Evolutionary conservation across 2,329 filamentous ascomycete genomes (phyloP), one percentile per base, ranked within the genome.

Genomic region (Cladosporium sp.): DNA sequence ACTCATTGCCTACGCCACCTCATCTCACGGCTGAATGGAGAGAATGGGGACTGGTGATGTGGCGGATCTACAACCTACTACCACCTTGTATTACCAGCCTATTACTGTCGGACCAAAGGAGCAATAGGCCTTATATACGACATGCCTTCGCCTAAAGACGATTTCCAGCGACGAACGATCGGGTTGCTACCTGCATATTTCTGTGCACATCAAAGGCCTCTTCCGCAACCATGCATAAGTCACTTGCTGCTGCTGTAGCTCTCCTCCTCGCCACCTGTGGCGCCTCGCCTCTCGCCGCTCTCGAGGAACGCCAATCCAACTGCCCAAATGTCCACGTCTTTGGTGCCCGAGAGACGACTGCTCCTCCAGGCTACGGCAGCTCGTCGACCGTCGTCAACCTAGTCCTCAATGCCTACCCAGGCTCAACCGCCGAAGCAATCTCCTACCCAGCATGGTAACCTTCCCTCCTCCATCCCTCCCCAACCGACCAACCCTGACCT

Each of bases 391-490:
- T 74, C 22, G 70, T 74, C 52, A 70, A 72, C 63, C 59, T 63
- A 28, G 69, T 73, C 54, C 61, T 70, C 42, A 56, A 63, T n/a
- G 68, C 72, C 2, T 71, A 68, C 58, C 59, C 71, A 4, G 71
- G 70, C 14, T 54, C 71, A 9, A 70, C 69, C 22, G 61, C 72
- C 2, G 71, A 73, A 51, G 70, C 71, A 10, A 73, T 74, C 51
- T 61, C 62, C 13, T 74, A 74, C 58, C 72, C 84, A 35, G 84
- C 84, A 43, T 50, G 48, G 48, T 50, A 43, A 14, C 35, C 34
- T 32, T 4, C 11, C 7, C 9, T 11, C 22, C 2, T 7, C 8
- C 38, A 19, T 22, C n/a, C 4, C 3, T 18, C 28, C 22, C 22
- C 1, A 1, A 40, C 4, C 19, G 9, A 32, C 4, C 37, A 22